Conservation (phyloP, 2,329 filamentous ascomycete species). For the Stachybotrys echinatus region DNA sequence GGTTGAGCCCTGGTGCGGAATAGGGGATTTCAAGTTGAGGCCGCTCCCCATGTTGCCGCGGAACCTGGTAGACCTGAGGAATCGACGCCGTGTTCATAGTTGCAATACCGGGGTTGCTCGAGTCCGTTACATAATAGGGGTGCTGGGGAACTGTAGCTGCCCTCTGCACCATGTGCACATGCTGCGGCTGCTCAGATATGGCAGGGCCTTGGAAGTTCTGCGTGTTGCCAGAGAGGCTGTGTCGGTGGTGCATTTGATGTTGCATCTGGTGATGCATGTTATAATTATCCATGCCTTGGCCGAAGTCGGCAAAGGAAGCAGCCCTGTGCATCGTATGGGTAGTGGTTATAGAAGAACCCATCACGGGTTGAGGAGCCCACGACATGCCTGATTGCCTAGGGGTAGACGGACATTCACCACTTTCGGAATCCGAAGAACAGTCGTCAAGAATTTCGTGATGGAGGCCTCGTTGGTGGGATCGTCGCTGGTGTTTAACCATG, state of each 20-base stretch:
- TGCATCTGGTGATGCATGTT: conserved; percentile 30
- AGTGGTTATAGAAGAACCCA: conserved; percentile 30
- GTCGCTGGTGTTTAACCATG: conserved; percentile 62
- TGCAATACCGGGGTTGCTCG: conserved; percentile 56
- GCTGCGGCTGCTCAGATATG: conserved; percentile 38
- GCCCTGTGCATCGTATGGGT: conserved; percentile 41
- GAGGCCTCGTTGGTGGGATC: conserved; percentile 54
- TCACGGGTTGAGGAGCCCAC: conserved; percentile 42
- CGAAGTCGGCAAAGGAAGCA: conserved; percentile 50
- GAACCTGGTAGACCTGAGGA: conserved; percentile 44
- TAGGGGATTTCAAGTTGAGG: conserved; percentile 46
- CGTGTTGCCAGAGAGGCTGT: conserved; percentile 37
- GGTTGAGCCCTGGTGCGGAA: conserved; percentile 38
- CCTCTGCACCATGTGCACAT: conserved; percentile 43
- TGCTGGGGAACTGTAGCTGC: conserved; percentile 41
- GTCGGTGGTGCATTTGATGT: conserved; percentile 43
- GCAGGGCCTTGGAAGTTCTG: conserved; percentile 38
- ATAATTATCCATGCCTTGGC: conserved; percentile 42
- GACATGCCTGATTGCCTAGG: conserved; percentile 47
- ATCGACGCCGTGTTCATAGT: conserved; percentile 52
- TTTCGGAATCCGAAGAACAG: conserved; percentile 51
- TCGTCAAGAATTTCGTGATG: conserved; percentile 50
- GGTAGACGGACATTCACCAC: conserved; percentile 54
- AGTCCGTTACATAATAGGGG: conserved; percentile 54
- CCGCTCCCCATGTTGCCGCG: conserved; percentile 42